Base-by-base conservation (phyloP, 352 stramenopile species). In the Globisporangium cystogenes region DNA sequence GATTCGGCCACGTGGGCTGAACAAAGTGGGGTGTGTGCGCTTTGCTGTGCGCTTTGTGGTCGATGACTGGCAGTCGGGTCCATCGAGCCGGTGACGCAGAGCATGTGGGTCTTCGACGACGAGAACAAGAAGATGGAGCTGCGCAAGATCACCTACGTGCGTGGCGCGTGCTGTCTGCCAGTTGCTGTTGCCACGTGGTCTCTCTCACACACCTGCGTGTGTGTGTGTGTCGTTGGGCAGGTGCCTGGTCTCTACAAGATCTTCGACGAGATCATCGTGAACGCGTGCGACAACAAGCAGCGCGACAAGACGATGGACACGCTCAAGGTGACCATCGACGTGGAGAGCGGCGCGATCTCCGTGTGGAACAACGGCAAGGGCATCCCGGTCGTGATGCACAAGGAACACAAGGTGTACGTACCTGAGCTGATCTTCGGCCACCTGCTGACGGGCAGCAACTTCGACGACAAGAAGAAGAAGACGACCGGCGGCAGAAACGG, bases 261-360 rank as follows among this genome's bases (percentile, higher is more conserved):
- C 60, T 99, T 99, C 67, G 97, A 99, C 67, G 97, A 99, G 65
- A 99, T 99, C 52, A 96, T 99, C 16, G 96, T 99, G 44, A 99
- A 99, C 74, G 98, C 98, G 1, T 98, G 96, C 21, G 98, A 99
- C 65, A 99, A 99, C 85, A 99, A 99, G 75, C 98, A 99, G 73
- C 90, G 98, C 27, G 97, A 99, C 85, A 84, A 92, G 47, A 78
- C 81, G 26, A 98, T 98, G 91, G 82, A 96, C 65, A 92, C 78
- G 21, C 64, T 98, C 5, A 97, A 99, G 39, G 96, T 99, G 8
- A 89, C 72, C 4, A 98, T 99, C 41, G 77, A 98, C 57, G 76
- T 78, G 0, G 90, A 95, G 43, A 81, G 86, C 29, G 96, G 94
- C 44, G 76, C 80, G 40, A 98, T 99, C 68, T 97, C 84, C 12